Evolutionary conservation across 2,329 filamentous ascomycete species (phyloP), one percentile per base, ranked within the genome.

Genomic region (Aspergillus novoparasiticus): DNA sequence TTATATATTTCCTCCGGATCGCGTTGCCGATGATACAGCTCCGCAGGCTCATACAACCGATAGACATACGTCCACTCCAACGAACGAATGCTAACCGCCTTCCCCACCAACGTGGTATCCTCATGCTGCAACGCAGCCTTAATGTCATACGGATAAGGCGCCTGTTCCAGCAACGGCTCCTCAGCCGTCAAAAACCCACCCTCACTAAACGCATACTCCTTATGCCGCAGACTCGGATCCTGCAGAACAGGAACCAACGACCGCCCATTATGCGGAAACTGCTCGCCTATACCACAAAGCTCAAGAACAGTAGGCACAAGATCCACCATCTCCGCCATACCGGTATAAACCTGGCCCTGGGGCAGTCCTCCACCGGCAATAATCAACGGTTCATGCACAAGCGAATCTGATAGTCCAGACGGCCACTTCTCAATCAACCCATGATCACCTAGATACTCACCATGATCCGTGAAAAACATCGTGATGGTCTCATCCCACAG

Each of bases 371-470:
- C 23, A 8, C 45, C 45, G 14, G 45, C 45, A 19, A 48, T 48
- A 19, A 48, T 48, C 23, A 48, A 48, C 23, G 45, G 45, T 1
- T 48, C 45, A 1, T 48, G 45, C 45, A 48, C 45, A 12, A 84
- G 73, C 1, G 74, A 73, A 36, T 83, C 78, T 0, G 77, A 81
- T 0, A 83, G 66, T 3, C 78, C 81, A 0, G 78, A 81, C 0
- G 80, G 81, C 81, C 82, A 83, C 61, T 84, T 84, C 68, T 84
- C 81, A 26, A 84, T 80, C 14, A 83, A 68, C 0, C 81, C 81
- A 58, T 82, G 75, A 58, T 84, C 81, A 14, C 81, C 81, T 0
- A 84, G 75, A 57, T 80, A 84, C 58, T 84, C 80, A 4, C 81
- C 81, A 5, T 48, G 45, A 10, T 48, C 45, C 1, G 45, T 48